These are phyloP conservation scores for Leucaena leucocephala DNA, from an alignment of 306 rosid genomes.

Conservation along the genomic window DNA sequence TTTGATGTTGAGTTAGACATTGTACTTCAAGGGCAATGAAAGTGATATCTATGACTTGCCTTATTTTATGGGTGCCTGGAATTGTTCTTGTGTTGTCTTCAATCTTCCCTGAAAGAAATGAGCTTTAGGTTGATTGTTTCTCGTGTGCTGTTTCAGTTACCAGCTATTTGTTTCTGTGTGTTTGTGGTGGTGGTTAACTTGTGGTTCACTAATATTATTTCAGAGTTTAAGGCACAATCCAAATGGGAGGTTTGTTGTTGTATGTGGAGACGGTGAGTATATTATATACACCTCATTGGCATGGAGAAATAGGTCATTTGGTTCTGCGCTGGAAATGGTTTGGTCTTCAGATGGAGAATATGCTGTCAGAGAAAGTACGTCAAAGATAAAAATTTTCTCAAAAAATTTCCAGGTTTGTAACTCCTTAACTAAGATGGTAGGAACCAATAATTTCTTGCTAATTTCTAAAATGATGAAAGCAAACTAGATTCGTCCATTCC, in stretches of 20 bases:
- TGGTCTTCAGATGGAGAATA: constrained; percentile 99
- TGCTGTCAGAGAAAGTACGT: constrained; percentile 95
- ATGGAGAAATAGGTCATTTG: constrained; percentile 96
- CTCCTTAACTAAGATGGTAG: constrained; percentile 18
- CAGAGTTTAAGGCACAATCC: constrained; percentile 96
- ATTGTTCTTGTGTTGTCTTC: constrained; percentile 24
- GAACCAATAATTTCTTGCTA: constrained; percentile 17
- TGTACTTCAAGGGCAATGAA: constrained; percentile 22
- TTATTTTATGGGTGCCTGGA: constrained; percentile 6
- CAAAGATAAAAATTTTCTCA: constrained; percentile 85
- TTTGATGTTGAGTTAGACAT: constrained; percentile 11
- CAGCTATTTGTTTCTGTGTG: constrained; percentile 23
- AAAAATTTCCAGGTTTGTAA: constrained; percentile 87
- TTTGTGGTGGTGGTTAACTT: constrained; percentile 24
- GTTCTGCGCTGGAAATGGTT: constrained; percentile 88
- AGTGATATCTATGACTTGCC: constrained; percentile 2
- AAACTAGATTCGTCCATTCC: constrained; percentile 3
- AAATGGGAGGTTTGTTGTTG: constrained; percentile 97
- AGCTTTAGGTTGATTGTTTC: constrained; percentile 21
- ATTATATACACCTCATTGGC: constrained; percentile 94
- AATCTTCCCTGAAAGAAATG: constrained; percentile 21
- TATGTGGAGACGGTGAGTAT: constrained; percentile 98
- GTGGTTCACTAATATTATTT: constrained; percentile 26
- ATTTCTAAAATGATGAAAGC: constrained; percentile 15
- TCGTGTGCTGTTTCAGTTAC: constrained; percentile 28